These are phyloP conservation scores for Herpotrichia juniperi DNA, from an alignment of 2,329 filamentous ascomycete genomes.

Conservation along the genomic window DNA sequence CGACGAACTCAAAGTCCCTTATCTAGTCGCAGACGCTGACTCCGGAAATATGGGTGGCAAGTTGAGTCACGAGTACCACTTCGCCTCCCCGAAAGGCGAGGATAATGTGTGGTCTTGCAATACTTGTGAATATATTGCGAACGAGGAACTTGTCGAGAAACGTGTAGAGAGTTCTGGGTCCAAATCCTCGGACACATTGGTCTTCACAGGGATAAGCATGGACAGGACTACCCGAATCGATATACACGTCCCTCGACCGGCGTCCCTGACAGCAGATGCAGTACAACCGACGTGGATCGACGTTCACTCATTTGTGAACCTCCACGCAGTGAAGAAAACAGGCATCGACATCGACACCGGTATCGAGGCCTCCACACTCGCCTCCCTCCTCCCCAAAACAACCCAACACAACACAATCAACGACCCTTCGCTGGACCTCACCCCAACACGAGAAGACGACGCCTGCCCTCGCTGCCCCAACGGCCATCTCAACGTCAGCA, in stretches of 20 bases:
- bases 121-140: slow-evolving; percentile 77
- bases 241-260: slow-evolving; percentile 47
- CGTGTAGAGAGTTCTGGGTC: slow-evolving; percentile 1
- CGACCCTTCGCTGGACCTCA: slow-evolving; percentile 57
- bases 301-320: slow-evolving; percentile 54
- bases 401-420: slow-evolving; percentile 17
- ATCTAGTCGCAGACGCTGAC: slow-evolving; percentile 84
- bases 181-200: slow-evolving; percentile 14
- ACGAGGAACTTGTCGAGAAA: slow-evolving; percentile 79
- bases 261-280: neutral
- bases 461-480: slow-evolving; percentile 71
- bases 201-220: slow-evolving; percentile 70
- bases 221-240: slow-evolving; percentile 73
- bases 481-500: slow-evolving; percentile 68
- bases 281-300: slow-evolving; percentile 16
- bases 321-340: slow-evolving; percentile 69
- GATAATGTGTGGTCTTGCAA: slow-evolving; percentile 81
- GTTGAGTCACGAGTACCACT: slow-evolving; percentile 93
- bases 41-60: slow-evolving; percentile 96
- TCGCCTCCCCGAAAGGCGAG: slow-evolving; percentile 79
- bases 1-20: slow-evolving; percentile 79
- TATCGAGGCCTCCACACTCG: slow-evolving; percentile 55
- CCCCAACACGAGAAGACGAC: slow-evolving; percentile 71
- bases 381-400: slow-evolving; percentile 24
- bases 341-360: slow-evolving; percentile 73